Percentiles rank a stretch among this genome's conserved stretches.
Conservation (phyloP, 352 stramenopile genomes). For the Globisporangium spiculum region DNA sequence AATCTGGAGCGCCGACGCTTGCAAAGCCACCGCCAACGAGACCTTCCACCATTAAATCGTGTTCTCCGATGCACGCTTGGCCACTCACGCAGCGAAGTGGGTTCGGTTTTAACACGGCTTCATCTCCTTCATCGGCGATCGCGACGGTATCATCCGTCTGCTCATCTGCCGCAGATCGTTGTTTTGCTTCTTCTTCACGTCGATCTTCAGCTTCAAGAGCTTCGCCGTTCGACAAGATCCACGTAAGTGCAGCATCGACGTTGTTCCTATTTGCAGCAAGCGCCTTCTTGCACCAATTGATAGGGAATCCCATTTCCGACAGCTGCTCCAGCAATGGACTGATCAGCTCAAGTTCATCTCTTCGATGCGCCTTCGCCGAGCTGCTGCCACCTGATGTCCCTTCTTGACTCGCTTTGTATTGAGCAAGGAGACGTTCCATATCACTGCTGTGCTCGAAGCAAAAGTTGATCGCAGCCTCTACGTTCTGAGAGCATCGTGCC, state of each 20-base stretch:
- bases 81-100: conserved; percentile 81
- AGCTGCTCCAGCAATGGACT: conserved; percentile 84
- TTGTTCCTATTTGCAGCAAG: conserved; percentile 87
- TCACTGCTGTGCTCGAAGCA: conserved; percentile 92
- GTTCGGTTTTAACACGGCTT: conserved; percentile 58
- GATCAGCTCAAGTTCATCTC: conserved; percentile 60
- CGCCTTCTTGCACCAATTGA: conserved; percentile 91
- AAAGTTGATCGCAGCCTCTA: conserved; percentile 91
- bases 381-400: conserved; percentile 18
- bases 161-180: conserved; percentile 31
- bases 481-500: conserved; percentile 81
- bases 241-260: conserved; percentile 90
- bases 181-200: conserved; percentile 75
- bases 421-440: conserved; percentile 85
- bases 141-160: conserved; percentile 25
- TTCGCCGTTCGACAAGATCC: conserved; percentile 91
- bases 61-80: conserved; percentile 82
- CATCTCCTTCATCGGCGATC: conserved; percentile 26
- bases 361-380: conserved; percentile 26
- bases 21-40: conserved; percentile 82
- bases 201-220: conserved; percentile 86
- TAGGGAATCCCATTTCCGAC: conserved; percentile 92
- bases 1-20: conserved; percentile 80
- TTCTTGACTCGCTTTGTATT: conserved; percentile 67
- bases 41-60: conserved; percentile 83